A percentile compares a stretch with the other conserved stretches of the same genome.
phyloP scores from a whole-genome alignment of 73 alveolate genomes.

The Paramecium caudatum region DNA sequence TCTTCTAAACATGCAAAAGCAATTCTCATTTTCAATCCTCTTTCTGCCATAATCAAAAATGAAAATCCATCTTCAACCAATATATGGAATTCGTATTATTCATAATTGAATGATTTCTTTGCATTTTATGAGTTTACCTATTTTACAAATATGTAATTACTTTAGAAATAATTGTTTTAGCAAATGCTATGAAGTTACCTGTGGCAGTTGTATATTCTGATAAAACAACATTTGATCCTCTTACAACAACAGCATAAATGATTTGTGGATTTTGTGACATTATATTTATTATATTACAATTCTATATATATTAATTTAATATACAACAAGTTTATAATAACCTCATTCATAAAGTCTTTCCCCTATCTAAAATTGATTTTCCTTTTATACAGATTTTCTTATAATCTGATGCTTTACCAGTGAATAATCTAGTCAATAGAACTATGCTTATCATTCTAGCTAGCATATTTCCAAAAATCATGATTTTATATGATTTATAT shows the following conservation, averaged over 20 bases:
- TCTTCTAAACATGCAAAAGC: constrained; percentile 76
- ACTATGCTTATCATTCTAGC: neutral
- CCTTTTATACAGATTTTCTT: constrained; percentile 6
- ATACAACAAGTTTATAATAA: too few species aligned
- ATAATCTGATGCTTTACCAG: constrained; percentile 33
- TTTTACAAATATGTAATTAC: neutral
- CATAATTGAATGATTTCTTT: constrained; percentile 58
- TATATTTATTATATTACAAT: too few species aligned
- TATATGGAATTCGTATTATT: constrained; percentile 68
- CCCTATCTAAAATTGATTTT: constrained; percentile 62
- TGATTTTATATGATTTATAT: constrained; percentile 28
- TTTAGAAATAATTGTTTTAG: constrained; percentile 22
- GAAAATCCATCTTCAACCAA: constrained; percentile 73
- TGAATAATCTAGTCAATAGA: constrained; percentile 36
- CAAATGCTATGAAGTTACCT: constrained; percentile 36
- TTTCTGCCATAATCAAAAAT: constrained; percentile 74
- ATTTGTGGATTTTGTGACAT: constrained; percentile 36
- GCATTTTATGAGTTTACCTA: constrained; percentile 60
- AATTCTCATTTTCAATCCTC: constrained; percentile 68
- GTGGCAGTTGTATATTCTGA: constrained; percentile 50
- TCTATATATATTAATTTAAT: too few species aligned
- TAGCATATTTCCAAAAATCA: constrained; percentile 12
- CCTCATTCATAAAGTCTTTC: constrained; percentile 38
- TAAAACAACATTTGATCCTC: constrained; percentile 26
- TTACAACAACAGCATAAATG: constrained; percentile 30